Base-by-base conservation (phyloP, 1,284 basidiomycete genomes). In the Laetiporus sulphureus region DNA sequence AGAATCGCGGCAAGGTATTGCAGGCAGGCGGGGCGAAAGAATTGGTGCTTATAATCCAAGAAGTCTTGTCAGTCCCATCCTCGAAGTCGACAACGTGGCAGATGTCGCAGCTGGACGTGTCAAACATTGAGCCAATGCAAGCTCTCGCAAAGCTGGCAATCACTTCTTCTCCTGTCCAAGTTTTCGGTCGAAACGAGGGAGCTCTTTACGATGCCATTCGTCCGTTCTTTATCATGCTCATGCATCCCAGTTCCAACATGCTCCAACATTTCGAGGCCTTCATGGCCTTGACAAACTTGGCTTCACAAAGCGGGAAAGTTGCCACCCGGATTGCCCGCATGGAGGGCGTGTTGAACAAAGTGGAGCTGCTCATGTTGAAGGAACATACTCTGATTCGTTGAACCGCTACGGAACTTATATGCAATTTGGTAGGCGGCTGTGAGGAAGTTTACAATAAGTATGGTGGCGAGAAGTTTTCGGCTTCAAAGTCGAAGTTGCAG, bases 281-380 rank as follows among this genome's bases (percentile, higher is more conserved):
- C 48, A 94, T 99, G 89, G 94, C 93, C 1, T 72, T 99, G 36
- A 99, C 95, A 3, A 99, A 99, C 59, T 66, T 99, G 25, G 83
- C 93, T 1, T 92, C 90, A n/a, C 73, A 87, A 38, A 75, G 75
- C 42, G 66, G 77, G 0, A 72, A 76, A 30, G 63, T 82, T n/a
- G 79, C 85, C 3, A 67, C 72, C 15, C 74, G 79, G 25, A 75
- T 94, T 31, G 77, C 77, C 1, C 66, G 64, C 40, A 65, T 72
- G 0, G 71, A 78, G n/a, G 76, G 78, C 3, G 58, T 93, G 19
- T 55, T 91, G 37, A 69, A 70, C 55, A 80, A 77, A 46, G 69
- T 90, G 5, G 91, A 95, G 57, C 72, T 88, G n/a, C 60, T 91
- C 18, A 72, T 97, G 56, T 65, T 95, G 24, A 87, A 91, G 54